Conservation (phyloP, 2,329 filamentous ascomycete species). For the Ceratocystiopsis sp. region DNA sequence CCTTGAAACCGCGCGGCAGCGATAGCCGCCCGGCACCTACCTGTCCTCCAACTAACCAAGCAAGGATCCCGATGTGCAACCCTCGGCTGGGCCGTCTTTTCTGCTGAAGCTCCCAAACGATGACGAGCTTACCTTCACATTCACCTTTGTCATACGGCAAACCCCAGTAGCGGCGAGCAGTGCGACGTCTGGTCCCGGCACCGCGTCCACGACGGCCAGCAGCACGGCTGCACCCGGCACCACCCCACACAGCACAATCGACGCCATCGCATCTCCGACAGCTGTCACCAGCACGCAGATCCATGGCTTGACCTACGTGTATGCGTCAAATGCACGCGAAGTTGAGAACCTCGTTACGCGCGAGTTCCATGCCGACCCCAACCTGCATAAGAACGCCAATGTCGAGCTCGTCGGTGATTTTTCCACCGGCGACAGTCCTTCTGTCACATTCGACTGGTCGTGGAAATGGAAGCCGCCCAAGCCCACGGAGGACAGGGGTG, state of each 20-base stretch:
- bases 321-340: slow-evolving; percentile 70
- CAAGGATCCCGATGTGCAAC: slow-evolving; percentile 65
- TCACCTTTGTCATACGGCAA: slow-evolving; percentile 67
- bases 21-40: neutral
- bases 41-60: neutral
- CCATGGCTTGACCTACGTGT: slow-evolving; percentile 80
- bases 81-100: slow-evolving; percentile 46
- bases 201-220: neutral
- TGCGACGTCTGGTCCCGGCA: neutral
- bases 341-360: slow-evolving; percentile 86
- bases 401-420: slow-evolving; percentile 92
- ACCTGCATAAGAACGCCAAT: slow-evolving; percentile 92
- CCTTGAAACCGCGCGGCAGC: neutral
- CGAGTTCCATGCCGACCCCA: slow-evolving; percentile 93
- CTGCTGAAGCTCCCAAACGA: slow-evolving; percentile 77
- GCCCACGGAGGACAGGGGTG: slow-evolving; percentile 59
- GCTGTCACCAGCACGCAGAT: slow-evolving; percentile 53
- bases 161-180: slow-evolving; percentile 13
- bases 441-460: slow-evolving; percentile 81
- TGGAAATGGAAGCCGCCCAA: slow-evolving; percentile 97
- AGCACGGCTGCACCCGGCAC: slow-evolving; percentile 5
- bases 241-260: slow-evolving; percentile 17
- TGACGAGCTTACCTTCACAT: slow-evolving; percentile 84
- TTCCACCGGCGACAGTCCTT: slow-evolving; percentile 63
- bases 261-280: slow-evolving; percentile 30